Evolutionary conservation across 2,329 filamentous ascomycete genomes (phyloP).

Genomic region (Trichoderma gracile): DNA sequence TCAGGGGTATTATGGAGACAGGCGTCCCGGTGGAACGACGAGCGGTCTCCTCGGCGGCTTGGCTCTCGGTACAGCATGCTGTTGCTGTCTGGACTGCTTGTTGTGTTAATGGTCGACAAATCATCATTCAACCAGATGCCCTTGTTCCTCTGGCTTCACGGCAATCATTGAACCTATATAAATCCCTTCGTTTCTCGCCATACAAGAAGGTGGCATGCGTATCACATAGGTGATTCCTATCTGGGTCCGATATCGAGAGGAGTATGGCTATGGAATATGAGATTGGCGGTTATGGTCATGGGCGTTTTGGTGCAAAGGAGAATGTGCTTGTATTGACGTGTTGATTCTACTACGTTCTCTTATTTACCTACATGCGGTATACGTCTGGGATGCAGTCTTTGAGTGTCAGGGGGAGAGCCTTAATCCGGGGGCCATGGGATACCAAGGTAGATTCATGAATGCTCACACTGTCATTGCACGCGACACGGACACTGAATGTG

Average conservation of each 20-base stretch:
- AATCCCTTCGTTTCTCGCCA: not conserved
- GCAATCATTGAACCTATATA: not conserved
- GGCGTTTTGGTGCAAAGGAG: no score
- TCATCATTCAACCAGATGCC: not conserved
- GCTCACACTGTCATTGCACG: no score
- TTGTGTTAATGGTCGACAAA: slow-evolving; percentile 43
- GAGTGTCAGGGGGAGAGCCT: no score
- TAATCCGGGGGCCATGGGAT: no score
- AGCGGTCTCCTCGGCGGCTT: slow-evolving; percentile 48
- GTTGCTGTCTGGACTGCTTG: slow-evolving; percentile 59
- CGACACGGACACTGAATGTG: no score
- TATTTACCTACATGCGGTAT: no score
- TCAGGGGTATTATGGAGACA: slow-evolving; percentile 41
- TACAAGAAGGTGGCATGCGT: not conserved
- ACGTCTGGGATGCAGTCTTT: no score
- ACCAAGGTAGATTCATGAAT: no score
- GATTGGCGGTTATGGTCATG: no score
- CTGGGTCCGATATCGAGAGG: not conserved
- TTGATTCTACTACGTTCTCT: no score
- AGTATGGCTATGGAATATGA: not conserved
- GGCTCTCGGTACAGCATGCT: slow-evolving; percentile 55
- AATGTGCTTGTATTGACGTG: no score
- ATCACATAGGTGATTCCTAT: not conserved
- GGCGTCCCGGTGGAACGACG: slow-evolving; percentile 27
- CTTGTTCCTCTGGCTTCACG: not conserved